Base-by-base conservation (phyloP, 2,329 filamentous ascomycete species). In the Cytospora schulzeri region DNA sequence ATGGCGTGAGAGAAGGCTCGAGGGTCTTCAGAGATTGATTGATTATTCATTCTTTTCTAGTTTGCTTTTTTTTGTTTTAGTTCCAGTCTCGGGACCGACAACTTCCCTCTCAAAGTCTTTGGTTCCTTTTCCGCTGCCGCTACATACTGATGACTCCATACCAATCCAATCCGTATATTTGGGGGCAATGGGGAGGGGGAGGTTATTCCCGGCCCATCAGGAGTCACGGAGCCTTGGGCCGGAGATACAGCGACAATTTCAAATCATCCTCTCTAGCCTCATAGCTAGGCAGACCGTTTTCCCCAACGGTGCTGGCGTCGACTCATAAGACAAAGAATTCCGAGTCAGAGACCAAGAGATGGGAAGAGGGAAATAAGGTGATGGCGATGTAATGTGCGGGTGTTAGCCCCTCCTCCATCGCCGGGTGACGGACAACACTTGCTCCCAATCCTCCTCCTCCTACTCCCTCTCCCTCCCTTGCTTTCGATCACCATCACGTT, bases 261-360 rank as follows among this genome's bases (percentile, higher is more conserved):
- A 41, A n/a, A 19, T 1, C 6, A 5, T 35, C 33, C 48, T 54
- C 33, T 54, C 48, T 29, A 29, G 51, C 51, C 9, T 54, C 52
- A 35, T 56, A 41, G 22, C 52, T 56, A 52, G 55, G 33, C 38
- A 19, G 38, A 50, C 41, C 41, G 41, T 48, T 48, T 24, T 11
- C 41, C 52, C 29, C 60, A 56, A 62, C 60, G 60, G 60, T 28
- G 45, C 54, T 61, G 51, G 59, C 51, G 59, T 26, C 35, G 48
- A 24, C 35, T 52, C 35, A 7, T 6, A 19, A 24, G 52, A 56
- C 28, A 62, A 41, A 56, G 35, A 56, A 55, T 35, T 22, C 41
- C 38, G 52, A 62, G 28, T 7, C 54, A 62, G 14, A 15, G 12
- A 11, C 52, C 9, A 9, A 31, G 59, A 41, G 38, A 48, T 50